phyloP scores from a whole-genome alignment of 2,329 filamentous ascomycete genomes.

The Salinomyces thailandicus region DNA sequence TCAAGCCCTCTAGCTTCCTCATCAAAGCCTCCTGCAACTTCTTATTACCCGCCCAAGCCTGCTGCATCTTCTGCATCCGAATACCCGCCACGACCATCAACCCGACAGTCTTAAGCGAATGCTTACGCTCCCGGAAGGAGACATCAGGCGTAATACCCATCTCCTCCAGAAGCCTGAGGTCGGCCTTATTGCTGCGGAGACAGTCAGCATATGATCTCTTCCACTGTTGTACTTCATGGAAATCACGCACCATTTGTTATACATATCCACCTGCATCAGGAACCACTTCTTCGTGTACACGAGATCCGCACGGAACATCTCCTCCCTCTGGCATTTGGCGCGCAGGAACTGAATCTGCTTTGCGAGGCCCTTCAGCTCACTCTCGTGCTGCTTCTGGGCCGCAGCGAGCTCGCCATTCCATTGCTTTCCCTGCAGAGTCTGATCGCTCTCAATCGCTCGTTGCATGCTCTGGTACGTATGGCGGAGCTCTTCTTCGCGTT shows the following conservation, averaged over 20 bases:
- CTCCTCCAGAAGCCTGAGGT: constrained; percentile 72
- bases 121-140: constrained; percentile 35
- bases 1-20: constrained; percentile 38
- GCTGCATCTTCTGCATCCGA: constrained; percentile 40
- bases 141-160: constrained; percentile 58
- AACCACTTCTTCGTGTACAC: constrained; percentile 83
- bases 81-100: constrained; percentile 40
- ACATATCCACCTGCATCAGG: constrained; percentile 66
- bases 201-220: constrained; percentile 6
- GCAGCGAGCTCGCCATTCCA: constrained; percentile 42
- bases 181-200: constrained; percentile 71
- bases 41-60: constrained; percentile 41
- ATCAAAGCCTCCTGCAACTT: constrained; percentile 39
- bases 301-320: constrained; percentile 66
- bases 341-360: constrained; percentile 90
- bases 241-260: constrained; percentile 72
- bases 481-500: constrained; percentile 28
- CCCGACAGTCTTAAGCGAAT: constrained; percentile 39
- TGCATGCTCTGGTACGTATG: constrained; percentile 20
- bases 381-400: constrained; percentile 58
- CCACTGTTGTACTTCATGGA: not conserved
- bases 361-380: constrained; percentile 69
- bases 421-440: constrained; percentile 17
- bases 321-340: constrained; percentile 68
- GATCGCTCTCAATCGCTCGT: constrained; percentile 10